Evolutionary conservation across 768 basidiomycete genomes (phyloP), one percentile per base, ranked within the genome.

Genomic region (Naganishia kalamii): DNA sequence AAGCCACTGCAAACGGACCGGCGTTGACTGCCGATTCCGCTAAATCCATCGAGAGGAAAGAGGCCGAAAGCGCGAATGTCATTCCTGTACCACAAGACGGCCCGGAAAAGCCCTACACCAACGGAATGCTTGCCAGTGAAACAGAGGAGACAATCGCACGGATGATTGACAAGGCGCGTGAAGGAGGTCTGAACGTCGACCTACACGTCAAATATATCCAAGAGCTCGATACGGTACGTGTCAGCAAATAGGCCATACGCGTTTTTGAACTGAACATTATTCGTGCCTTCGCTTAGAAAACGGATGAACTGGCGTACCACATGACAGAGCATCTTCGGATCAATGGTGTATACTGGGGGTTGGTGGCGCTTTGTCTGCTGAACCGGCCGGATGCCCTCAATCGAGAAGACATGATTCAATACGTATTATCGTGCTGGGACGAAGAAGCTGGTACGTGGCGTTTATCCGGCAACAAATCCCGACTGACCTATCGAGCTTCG

Each of bases 291-390:
- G 19, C 25, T n/a, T 65, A 79, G 89, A 87, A 81, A 78, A 87
- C 87, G 65, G 85, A 90, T 80, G 90, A 92, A 69, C 82, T 96
- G 19, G 82, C 84, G 1, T 94, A 94, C 79, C 90, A 94, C 76
- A 82, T 94, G 21, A 93, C 93, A 0, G 82, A 92, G 13, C 96
- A 99, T 78, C 83, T 98, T 7, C 88, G 94, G 7, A 81, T 99
- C 79, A 98, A 97, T 77, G 94, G 92, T 1, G 82, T 98, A 8
- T 99, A 96, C 78, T 99, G 96, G 96, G 96, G 92, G 8, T 81
- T 92, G 43, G 91, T 88, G 0, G 92, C 96, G 0, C 80, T 94
- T 2, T 88, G 83, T 40, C 81, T 92, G 49, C 88, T 98, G 86
- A 84, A 83, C 0, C 84, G 83, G 48, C 80, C 85, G 62, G 88